Base-by-base conservation (phyloP, 1,284 basidiomycete genomes). In the Paramarasmius palmivorus region DNA sequence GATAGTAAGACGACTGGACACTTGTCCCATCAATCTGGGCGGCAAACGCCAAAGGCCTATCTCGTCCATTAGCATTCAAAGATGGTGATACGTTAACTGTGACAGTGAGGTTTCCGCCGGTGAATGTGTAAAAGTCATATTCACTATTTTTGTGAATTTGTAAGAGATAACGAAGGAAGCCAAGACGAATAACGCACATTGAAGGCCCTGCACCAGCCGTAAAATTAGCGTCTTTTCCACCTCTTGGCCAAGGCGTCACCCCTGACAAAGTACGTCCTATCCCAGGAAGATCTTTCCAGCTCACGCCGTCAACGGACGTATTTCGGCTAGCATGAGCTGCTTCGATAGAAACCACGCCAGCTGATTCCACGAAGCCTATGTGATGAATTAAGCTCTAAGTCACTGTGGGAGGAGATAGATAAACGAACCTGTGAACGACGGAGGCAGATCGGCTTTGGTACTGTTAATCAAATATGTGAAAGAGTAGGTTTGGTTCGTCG, bases 91-190 rank as follows among this genome's bases (percentile, higher is more conserved):
- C 73, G 49, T 74, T 71, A 6, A 78, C 70, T 4, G 74, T 82
- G 17, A 82, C 71, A 36, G 75, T 81, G 19, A 79, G 67, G 37
- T 77, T 77, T 22, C 67, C 68, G 23, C 65, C 62, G 19, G 68
- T 70, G 71, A 84, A 83, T 41, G 73, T 81, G 67, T 73, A 83
- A 66, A 88, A 87, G 64, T 87, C 83, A 65, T 88, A 88, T 66
- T 82, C 78, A 23, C 79, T 82, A 48, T 22, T 39, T 39, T 40
- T 25, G 29, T 19, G 25, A 34, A 48, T 52, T 14, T 29, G 23
- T 35, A 34, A n/a, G 29, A 51, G 34, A 9, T 23, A 17, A 49
- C 34, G 38, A n/a, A 32, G 36, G 25, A 26, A 32, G 29, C 12
- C 7, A 32, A 6, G 12, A 32, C 29, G 29, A 12, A 32, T n/a